phyloP scores from a whole-genome alignment of 768 basidiomycete species.

The Porpolomopsis calyptriformis region DNA sequence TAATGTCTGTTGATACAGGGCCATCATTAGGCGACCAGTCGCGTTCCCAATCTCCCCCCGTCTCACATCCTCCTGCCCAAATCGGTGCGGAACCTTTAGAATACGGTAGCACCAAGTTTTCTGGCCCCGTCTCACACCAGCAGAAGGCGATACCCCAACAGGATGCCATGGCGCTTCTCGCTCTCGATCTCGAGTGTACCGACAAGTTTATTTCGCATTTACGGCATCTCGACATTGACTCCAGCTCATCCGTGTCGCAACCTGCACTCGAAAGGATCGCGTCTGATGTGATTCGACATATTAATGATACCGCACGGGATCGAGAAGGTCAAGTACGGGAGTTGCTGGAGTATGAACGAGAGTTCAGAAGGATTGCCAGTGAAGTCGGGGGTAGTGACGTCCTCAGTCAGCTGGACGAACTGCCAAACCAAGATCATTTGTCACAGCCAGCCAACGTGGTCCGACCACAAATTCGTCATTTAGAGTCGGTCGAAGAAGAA shows the following conservation, averaged over 20 bases:
- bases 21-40: slow-evolving; percentile 38
- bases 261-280: slow-evolving; percentile 58
- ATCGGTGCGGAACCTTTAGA: no score
- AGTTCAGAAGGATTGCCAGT: slow-evolving; percentile 64
- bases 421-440: slow-evolving; percentile 38
- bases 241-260: slow-evolving; percentile 26
- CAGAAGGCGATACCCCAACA: slow-evolving; percentile 26
- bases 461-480: slow-evolving; percentile 18
- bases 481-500: slow-evolving; percentile 22
- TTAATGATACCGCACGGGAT: slow-evolving; percentile 66
- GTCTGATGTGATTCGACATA: slow-evolving; percentile 62
- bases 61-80: no score
- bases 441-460: slow-evolving; percentile 26
- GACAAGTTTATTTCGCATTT: slow-evolving; percentile 68
- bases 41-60: slow-evolving; percentile 17
- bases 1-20: slow-evolving; percentile 19
- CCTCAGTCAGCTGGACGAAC: slow-evolving; percentile 55
- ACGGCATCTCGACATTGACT: slow-evolving; percentile 54
- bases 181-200: slow-evolving; percentile 65
- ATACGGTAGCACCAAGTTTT: no score
- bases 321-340: slow-evolving; percentile 76
- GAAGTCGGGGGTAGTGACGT: slow-evolving; percentile 72
- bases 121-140: slow-evolving; percentile 13
- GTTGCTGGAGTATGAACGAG: slow-evolving; percentile 66
- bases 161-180: slow-evolving; percentile 65